Base-by-base conservation (phyloP, 495 filamentous ascomycete genomes). In the Xylaria telfairii region DNA sequence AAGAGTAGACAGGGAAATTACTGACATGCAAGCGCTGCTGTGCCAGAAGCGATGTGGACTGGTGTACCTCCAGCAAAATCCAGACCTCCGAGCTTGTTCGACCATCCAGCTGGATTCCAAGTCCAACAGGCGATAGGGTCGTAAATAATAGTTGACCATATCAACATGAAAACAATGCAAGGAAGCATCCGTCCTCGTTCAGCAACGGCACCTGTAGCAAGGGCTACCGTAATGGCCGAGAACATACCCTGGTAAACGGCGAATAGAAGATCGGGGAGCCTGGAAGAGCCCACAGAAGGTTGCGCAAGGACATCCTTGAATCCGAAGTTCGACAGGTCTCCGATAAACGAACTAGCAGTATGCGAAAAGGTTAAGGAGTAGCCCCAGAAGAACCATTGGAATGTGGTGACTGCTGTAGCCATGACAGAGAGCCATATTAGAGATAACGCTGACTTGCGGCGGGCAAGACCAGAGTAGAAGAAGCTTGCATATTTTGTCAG, bases 381-480 rank as follows among this genome's bases (percentile, higher is more conserved):
- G 47, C 96, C 96, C 96, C 95, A 98, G 87, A 99, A 97, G 86
- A 98, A 99, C 95, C 96, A 99, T 81, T 98, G 95, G 83, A 99
- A 97, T 30, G 90, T 91, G 12, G 93, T 90, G 59, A 99, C 90
- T 19, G 92, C 94, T 26, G 92, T 90, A n/a, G 94, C 90, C 92
- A 98, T 97, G 79, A 98, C 85, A n/a, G 94, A 94, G 24, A 98
- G 90, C 94, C 94, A 98, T 81, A 99, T 94, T 73, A 98, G 85
- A 9, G 94, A 93, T 67, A 99, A 88, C 17, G 96, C 96, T 0
- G 94, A 97, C 86, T 98, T 99, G 77, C 96, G 88, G 69, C 96
- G 91, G n/a, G 96, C 96, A 44, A 98, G 91, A 69, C 96, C 96
- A 13, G 94, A 98, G 85, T 99, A 99, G 87, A 99, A 98, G 89